Percentiles rank a stretch among this genome's conserved stretches.
These are phyloP conservation scores for Pseudopediastrum boryanum DNA, from an alignment of 139 green algal species.

Conservation along the genomic window DNA sequence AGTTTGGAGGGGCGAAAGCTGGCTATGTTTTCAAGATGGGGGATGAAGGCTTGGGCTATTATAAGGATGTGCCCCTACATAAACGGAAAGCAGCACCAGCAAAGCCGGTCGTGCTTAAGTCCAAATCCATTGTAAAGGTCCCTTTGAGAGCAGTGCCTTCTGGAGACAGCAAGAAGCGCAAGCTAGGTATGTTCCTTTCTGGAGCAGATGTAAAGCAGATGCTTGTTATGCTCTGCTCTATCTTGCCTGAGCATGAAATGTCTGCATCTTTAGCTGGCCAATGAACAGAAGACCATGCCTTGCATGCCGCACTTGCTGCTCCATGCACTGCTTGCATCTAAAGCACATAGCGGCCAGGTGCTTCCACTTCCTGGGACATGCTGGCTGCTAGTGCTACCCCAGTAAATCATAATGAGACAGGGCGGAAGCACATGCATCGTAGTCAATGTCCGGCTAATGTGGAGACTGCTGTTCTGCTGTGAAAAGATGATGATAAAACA, in stretches of 20 bases:
- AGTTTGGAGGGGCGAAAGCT: background rate
- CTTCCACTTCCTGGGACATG: background rate
- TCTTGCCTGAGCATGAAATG: too few species aligned
- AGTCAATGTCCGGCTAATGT: background rate
- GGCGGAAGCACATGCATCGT: background rate
- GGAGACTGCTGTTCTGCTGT: too few species aligned
- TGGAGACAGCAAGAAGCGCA: slow-evolving; percentile 42
- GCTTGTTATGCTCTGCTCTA: background rate
- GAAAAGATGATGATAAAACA: slow-evolving; percentile 20
- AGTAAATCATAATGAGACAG: background rate
- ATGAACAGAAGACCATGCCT: too few species aligned
- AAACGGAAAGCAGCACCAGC: background rate
- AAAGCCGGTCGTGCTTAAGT: slow-evolving; percentile 43
- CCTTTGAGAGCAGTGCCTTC: background rate
- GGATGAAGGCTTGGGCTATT: slow-evolving; percentile 40
- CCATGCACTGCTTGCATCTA: background rate
- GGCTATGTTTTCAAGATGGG: slow-evolving; percentile 42
- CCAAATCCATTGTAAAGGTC: slow-evolving; percentile 40
- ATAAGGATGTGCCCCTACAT: slow-evolving; percentile 21
- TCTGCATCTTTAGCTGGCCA: too few species aligned
- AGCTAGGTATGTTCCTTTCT: slow-evolving; percentile 38
- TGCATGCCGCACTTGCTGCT: too few species aligned
- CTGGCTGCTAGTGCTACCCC: background rate
- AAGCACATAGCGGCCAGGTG: background rate
- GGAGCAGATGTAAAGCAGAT: background rate